These are phyloP conservation scores for Aspergillus novoparasiticus DNA, from an alignment of 2,329 filamentous ascomycete genomes.

Conservation along the genomic window DNA sequence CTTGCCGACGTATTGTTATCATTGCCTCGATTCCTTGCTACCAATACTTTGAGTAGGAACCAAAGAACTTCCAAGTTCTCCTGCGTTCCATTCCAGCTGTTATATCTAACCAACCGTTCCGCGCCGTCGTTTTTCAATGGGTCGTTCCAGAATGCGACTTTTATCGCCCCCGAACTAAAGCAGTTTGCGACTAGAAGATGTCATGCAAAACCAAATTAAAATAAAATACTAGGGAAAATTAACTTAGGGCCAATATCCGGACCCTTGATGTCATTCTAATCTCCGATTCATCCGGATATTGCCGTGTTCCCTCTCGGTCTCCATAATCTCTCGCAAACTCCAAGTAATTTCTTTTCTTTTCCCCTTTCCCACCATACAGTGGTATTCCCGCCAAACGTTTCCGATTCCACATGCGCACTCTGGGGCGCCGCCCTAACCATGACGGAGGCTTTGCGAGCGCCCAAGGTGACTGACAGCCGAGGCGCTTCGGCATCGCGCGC, in stretches of 20 bases:
- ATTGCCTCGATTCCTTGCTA: not conserved
- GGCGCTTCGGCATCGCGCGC: conserved; percentile 26
- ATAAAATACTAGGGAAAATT: not conserved
- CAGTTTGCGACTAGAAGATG: not conserved
- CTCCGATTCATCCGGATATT: conserved; percentile 14
- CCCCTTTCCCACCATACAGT: not conserved
- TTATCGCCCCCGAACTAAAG: not conserved
- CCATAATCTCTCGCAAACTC: not conserved
- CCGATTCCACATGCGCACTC: conserved; percentile 26
- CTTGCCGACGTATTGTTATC: conserved; percentile 1
- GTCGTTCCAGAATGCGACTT: conserved; percentile 2
- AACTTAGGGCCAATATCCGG: not conserved
- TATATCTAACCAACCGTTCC: not conserved
- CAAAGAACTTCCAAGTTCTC: not conserved
- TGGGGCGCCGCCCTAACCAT: conserved; percentile 25
- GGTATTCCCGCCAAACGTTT: not conserved
- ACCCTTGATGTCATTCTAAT: conserved; percentile 32
- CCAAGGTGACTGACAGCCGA: conserved; percentile 25
- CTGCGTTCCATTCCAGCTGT: not conserved
- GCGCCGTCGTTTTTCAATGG: not conserved
- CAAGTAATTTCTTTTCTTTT: conserved; percentile 4
- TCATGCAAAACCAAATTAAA: not conserved
- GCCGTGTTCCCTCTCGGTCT: conserved; percentile 8
- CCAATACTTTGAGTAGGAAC: not conserved
- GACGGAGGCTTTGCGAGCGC: conserved; percentile 35